Evolutionary conservation across 1,284 basidiomycete genomes (phyloP).

Genomic region (Pseudozyma sp.): DNA sequence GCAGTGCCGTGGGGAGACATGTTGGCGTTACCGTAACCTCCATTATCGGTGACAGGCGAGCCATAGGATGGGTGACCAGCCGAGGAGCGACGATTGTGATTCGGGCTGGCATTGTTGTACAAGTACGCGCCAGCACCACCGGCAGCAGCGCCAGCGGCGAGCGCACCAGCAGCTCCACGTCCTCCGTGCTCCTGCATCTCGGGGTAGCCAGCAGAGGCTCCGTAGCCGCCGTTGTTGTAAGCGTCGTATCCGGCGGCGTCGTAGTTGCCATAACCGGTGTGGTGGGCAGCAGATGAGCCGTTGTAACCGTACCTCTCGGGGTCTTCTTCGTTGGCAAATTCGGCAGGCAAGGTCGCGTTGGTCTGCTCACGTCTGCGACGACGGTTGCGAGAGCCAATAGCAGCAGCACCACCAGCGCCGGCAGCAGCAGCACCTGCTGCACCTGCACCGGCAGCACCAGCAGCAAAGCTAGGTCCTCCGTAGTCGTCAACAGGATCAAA

Average conservation of each 20-base stretch:
- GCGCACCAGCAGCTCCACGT: conserved; percentile 25
- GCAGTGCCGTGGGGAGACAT: conserved; percentile 32
- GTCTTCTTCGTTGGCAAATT: conserved; percentile 48
- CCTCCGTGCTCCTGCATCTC: conserved; percentile 38
- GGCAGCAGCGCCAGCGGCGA: conserved; percentile 44
- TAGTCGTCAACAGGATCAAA: conserved; percentile 53
- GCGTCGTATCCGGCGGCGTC: conserved; percentile 13
- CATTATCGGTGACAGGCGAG: background rate
- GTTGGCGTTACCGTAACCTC: conserved; percentile 20
- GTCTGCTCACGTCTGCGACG: conserved; percentile 25
- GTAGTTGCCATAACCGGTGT: conserved; percentile 23
- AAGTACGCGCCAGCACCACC: conserved; percentile 33
- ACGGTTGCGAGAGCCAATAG: conserved; percentile 24
- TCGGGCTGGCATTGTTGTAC: conserved; percentile 27
- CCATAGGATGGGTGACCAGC: conserved; percentile 21
- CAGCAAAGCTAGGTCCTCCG: conserved; percentile 15
- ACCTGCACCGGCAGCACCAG: conserved; percentile 24
- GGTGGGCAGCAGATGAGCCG: conserved; percentile 25
- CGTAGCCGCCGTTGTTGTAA: conserved; percentile 8
- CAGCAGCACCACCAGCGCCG: conserved; percentile 24
- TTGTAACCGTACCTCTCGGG: conserved; percentile 42
- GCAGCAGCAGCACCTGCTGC: conserved; percentile 10
- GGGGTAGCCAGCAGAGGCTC: conserved; percentile 14
- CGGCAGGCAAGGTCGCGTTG: conserved; percentile 48
- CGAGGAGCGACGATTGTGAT: conserved; percentile 32